These are phyloP conservation scores for Sporothrix dimorphospora DNA, from an alignment of 2,329 filamentous ascomycete genomes.

Conservation along the genomic window DNA sequence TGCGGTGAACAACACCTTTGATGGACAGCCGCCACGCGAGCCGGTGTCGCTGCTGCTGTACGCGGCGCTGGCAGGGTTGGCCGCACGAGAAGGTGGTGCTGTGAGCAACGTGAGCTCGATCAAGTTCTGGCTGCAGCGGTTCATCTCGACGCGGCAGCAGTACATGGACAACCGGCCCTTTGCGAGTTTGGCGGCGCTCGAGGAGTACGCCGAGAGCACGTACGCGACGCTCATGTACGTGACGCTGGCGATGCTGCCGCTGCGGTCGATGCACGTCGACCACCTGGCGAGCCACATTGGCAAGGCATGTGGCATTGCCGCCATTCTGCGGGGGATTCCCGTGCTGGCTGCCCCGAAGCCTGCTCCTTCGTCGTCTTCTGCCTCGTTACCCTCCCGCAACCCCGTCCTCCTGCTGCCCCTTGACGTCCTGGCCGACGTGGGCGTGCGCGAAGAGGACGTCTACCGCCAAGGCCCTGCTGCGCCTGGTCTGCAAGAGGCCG, in stretches of 20 bases:
- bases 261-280: conserved; percentile 82
- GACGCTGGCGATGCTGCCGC: conserved; percentile 75
- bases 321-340: conserved; percentile 84
- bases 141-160: conserved; percentile 81
- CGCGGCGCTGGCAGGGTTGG: conserved; percentile 67
- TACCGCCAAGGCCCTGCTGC: conserved; percentile 80
- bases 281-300: conserved; percentile 94
- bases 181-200: conserved; percentile 70
- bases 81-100: conserved; percentile 44
- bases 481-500: conserved; percentile 79
- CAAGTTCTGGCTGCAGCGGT: conserved; percentile 73
- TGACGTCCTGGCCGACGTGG: conserved; percentile 82
- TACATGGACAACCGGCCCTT: conserved; percentile 85
- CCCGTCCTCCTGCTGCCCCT: conserved; percentile 76
- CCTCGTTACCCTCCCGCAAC: conserved; percentile 46
- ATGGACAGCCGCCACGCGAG: conserved; percentile 78
- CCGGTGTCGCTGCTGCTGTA: conserved; percentile 86
- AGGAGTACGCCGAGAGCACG: conserved; percentile 91
- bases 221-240: conserved; percentile 93
- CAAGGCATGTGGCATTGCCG: conserved; percentile 86
- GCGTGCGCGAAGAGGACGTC: conserved; percentile 85
- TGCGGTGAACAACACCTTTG: conserved; percentile 74
- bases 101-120: conserved; percentile 47
- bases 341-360: conserved; percentile 79
- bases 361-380: conserved; percentile 48